A percentile compares a stretch with the other conserved stretches of the same genome.
Evolutionary conservation across 192 early-diverging fungal genomes (phyloP).

Genomic region (Gryganskiella cystojenkinii): DNA sequence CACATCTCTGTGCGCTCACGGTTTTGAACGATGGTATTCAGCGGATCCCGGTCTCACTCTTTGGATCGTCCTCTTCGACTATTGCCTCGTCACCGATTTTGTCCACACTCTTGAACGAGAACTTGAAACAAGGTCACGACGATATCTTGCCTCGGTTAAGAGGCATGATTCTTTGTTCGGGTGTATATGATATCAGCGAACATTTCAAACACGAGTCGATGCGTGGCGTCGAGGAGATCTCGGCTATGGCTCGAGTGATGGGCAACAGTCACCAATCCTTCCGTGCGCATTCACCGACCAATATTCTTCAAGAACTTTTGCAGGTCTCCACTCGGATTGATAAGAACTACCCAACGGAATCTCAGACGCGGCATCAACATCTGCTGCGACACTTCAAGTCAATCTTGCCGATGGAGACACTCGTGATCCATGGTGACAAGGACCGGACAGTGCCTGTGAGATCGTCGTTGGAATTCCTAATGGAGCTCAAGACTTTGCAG

Average conservation of each 20-base stretch:
- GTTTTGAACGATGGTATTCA: slow-evolving; percentile 48
- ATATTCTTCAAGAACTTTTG: slow-evolving; percentile 32
- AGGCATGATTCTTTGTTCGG: slow-evolving; percentile 55
- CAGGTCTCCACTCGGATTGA: slow-evolving; percentile 33
- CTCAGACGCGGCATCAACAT: slow-evolving; percentile 35
- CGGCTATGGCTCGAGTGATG: slow-evolving; percentile 68
- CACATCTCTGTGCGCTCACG: slow-evolving; percentile 51
- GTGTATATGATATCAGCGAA: slow-evolving; percentile 60
- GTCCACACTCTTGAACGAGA: slow-evolving; percentile 3
- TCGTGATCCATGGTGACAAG: slow-evolving; percentile 53
- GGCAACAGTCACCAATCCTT: slow-evolving; percentile 45
- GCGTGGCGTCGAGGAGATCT: slow-evolving; percentile 65
- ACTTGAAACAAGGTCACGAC: not conserved
- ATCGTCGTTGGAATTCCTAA: slow-evolving; percentile 35
- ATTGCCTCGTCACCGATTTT: slow-evolving; percentile 32
- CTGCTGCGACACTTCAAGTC: slow-evolving; percentile 41
- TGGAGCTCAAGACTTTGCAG: slow-evolving; percentile 45
- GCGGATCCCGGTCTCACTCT: slow-evolving; percentile 17
- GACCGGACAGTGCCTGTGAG: slow-evolving; percentile 44
- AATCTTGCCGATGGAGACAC: slow-evolving; percentile 44
- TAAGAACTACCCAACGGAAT: slow-evolving; percentile 30
- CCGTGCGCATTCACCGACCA: slow-evolving; percentile 28
- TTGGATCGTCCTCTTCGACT: slow-evolving; percentile 15
- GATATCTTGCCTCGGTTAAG: slow-evolving; percentile 38
- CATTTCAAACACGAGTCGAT: slow-evolving; percentile 63